Base-by-base conservation (phyloP, 768 basidiomycete species). In the Pulveroboletus sp. region DNA sequence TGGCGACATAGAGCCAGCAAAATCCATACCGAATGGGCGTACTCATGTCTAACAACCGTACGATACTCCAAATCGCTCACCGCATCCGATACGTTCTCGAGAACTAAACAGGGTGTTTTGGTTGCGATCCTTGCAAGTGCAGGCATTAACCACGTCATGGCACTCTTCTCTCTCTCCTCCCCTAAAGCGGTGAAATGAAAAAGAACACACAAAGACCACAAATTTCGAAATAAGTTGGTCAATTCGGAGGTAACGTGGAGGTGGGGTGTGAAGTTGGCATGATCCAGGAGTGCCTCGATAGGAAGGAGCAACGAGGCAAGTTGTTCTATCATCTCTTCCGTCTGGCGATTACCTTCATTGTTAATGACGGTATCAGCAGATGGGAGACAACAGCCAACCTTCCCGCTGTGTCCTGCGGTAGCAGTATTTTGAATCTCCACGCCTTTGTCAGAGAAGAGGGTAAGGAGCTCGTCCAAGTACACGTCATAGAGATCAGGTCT, bases 21-120 rank as follows among this genome's bases (percentile, higher is more conserved):
- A 46, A 18, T 57, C n/a, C 81, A 57, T 59, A 90, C 91, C 32
- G 80, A 84, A 54, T 83, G 76, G 0, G 83, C 83, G 58, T 86
- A 94, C 59, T 94, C 92, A 58, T 86, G 86, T 15, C 93, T 76
- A 44, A 98, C 79, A 27, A 93, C 85, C 5, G 92, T 86, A 62
- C 92, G 94, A 63, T 94, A 96, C 66, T 95, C 93, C 21, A 97
- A 75, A 53, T 93, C 92, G 57, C 88, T 91, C 15, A 85, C 84
- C 15, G 83, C 85, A 62, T 95, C 93, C 46, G 83, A 81, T 0
- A 88, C 80, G 51, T 81, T 82, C 64, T 96, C 95, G 27, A 86
- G 69, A 9, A 97, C 84, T 57, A 94, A 76, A 3, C 82, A 73
- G 1, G 95, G 95, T 0, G 94, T 93, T 68, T 93, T 93, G 15